These are phyloP conservation scores for Phaseolus coccineus DNA, from an alignment of 331 rosid species.

Conservation along the genomic window DNA sequence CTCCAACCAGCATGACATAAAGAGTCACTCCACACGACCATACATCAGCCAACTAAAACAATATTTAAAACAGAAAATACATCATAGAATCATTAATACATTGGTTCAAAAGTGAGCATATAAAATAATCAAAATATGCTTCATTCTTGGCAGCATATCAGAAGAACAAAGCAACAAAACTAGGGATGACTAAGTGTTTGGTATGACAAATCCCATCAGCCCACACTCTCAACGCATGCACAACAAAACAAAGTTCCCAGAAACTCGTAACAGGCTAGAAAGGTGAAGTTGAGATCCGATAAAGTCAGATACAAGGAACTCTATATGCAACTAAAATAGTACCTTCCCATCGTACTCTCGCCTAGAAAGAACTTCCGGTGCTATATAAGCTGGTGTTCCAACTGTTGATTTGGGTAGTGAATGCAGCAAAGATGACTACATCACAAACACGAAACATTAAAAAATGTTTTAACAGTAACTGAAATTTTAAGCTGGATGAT, in stretches of 20 bases:
- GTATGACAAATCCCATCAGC: background rate
- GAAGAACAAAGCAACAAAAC: background rate
- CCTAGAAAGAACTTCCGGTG: constrained; percentile 70
- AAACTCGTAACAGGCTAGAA: background rate
- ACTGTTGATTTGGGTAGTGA: constrained; percentile 71
- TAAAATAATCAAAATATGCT: background rate
- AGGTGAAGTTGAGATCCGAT: constrained; percentile 18
- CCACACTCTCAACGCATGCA: background rate
- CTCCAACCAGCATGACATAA: constrained; percentile 75
- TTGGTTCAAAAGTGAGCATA: background rate
- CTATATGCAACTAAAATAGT: constrained; percentile 10
- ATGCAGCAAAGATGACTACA: constrained; percentile 70
- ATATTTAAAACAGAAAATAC: constrained; percentile 17
- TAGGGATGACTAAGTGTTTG: background rate
- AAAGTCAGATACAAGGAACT: constrained; percentile 30
- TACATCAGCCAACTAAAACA: constrained; percentile 67
- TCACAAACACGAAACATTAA: constrained; percentile 25
- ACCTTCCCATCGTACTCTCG: constrained; percentile 72
- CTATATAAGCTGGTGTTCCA: constrained; percentile 73
- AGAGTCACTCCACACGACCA: constrained; percentile 78
- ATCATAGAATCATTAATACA: constrained; percentile 15
- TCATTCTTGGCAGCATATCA: background rate
- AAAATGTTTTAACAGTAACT: constrained; percentile 1
- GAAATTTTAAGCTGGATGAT: constrained; percentile 18
- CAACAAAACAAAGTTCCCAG: background rate